Conservation (phyloP, 2,329 filamentous ascomycete species). For the Phaeosphaeria sp. region DNA sequence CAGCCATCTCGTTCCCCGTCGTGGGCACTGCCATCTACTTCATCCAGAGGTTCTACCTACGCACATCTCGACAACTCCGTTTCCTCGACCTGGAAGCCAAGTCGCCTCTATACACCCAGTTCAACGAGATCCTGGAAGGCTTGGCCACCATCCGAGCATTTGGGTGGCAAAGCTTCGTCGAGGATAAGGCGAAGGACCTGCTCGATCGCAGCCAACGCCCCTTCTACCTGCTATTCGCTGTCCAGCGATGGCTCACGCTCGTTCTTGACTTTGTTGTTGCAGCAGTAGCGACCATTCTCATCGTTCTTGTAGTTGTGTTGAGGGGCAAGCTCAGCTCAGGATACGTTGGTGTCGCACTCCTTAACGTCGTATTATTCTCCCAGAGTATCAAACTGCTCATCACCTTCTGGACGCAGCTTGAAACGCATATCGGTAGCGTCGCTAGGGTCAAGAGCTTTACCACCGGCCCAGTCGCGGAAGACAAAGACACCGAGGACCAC, state of each 20-base stretch:
- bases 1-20: slow-evolving; percentile 50
- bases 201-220: slow-evolving; percentile 54
- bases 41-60: slow-evolving; percentile 57
- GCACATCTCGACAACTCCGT: slow-evolving; percentile 57
- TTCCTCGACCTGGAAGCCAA: slow-evolving; percentile 62
- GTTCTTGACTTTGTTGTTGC: slow-evolving; percentile 52
- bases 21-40: slow-evolving; percentile 47
- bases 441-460: slow-evolving; percentile 63
- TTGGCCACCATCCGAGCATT: slow-evolving; percentile 61
- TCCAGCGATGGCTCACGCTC: slow-evolving; percentile 54
- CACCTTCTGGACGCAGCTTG: slow-evolving; percentile 63
- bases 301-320: slow-evolving; percentile 40
- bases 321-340: slow-evolving; percentile 54
- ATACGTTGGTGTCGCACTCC: slow-evolving; percentile 60
- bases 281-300: slow-evolving; percentile 48
- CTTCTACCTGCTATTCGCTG: slow-evolving; percentile 55
- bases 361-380: slow-evolving; percentile 63
- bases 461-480: slow-evolving; percentile 53
- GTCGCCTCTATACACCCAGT: slow-evolving; percentile 59
- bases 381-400: slow-evolving; percentile 60
- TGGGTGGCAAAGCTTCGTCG: slow-evolving; percentile 53
- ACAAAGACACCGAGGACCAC: slow-evolving; percentile 60
- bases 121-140: slow-evolving; percentile 58
- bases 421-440: slow-evolving; percentile 65
- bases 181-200: slow-evolving; percentile 45